Percentiles rank a stretch among this genome's conserved stretches.
phyloP scores from a whole-genome alignment of 148 eudicot species.

The Selenicereus undatus region DNA sequence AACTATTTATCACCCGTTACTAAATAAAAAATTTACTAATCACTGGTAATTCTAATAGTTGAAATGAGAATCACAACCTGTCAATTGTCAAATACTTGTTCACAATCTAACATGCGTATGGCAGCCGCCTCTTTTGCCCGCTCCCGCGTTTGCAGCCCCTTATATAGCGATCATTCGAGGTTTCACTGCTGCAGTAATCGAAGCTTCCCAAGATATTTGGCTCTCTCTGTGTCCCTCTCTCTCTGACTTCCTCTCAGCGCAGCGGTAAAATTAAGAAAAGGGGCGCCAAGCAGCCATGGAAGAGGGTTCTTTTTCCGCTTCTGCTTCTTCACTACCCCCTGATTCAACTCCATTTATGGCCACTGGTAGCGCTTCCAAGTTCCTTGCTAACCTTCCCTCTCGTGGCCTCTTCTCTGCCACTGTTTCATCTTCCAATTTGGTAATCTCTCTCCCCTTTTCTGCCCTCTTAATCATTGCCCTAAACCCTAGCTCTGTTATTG shows the following conservation, averaged over 20 bases:
- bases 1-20: no score
- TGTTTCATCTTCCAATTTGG: slow-evolving; percentile 60
- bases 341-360: slow-evolving; percentile 17
- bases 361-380: slow-evolving; percentile 40
- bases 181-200: neutral
- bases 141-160: neutral
- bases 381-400: slow-evolving; percentile 67
- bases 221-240: neutral
- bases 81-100: no score
- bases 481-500: neutral
- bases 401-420: slow-evolving; percentile 78
- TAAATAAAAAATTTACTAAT: no score
- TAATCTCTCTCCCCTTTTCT: slow-evolving; percentile 21
- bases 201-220: neutral
- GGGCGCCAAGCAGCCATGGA: slow-evolving; percentile 31
- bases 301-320: slow-evolving; percentile 29
- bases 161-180: neutral
- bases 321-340: slow-evolving; percentile 20
- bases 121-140: neutral
- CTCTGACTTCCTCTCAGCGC: neutral
- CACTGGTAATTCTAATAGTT: no score
- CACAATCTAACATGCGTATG: no score
- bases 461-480: neutral
- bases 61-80: no score
- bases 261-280: neutral